Evolutionary conservation across 225 moss, liverwort and hornwort genomes (phyloP), one percentile per base, ranked within the genome.

Genomic region (Pseudisothecium myosuroides): DNA sequence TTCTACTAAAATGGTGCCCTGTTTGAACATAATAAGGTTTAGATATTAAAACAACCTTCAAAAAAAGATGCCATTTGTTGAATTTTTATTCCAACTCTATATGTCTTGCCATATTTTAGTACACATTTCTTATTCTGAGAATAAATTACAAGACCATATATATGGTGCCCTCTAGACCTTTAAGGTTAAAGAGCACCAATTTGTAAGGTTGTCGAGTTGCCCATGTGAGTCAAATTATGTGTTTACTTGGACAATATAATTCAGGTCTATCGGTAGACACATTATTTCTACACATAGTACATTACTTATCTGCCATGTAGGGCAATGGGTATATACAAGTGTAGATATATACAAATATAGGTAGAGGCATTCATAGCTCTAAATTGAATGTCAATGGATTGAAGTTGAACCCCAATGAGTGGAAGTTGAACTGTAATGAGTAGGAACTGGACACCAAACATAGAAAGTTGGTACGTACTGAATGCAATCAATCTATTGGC

Each of bases 1-100:
- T 68, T 58, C 11, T n/a, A n/a, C 12, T n/a, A 22, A 0, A 6
- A 21, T 3, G 1, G 6, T 66, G 5, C 10, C 2, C 1, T 20
- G 36, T 36, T 66, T 72, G 9, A 72, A 28, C 6, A 43, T 39
- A 2, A 28, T 15, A 6, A 43, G 16, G 10, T 45, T 17, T 17
- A 45, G 6, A 43, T 45, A 28, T 28, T 45, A 17, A 41, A 73
- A 73, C 17, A 45, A 27, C 14, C 5, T 71, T 16, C 3, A 71
- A 41, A 24, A 26, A 71, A 41, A 69, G 12, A 68, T n/a, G 21
- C 37, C 4, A 23, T n/a, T 68, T 69, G 14, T 23, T 68, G 5
- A 26, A 16, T 43, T 71, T 43, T 71, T 43, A 71, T 41, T 26
- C 5, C 16, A 41, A 71, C 0, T 0, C 3, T 41, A 9, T 43